Base-by-base conservation (phyloP, 2,329 filamentous ascomycete species). In the Magnaporthales sp. region DNA sequence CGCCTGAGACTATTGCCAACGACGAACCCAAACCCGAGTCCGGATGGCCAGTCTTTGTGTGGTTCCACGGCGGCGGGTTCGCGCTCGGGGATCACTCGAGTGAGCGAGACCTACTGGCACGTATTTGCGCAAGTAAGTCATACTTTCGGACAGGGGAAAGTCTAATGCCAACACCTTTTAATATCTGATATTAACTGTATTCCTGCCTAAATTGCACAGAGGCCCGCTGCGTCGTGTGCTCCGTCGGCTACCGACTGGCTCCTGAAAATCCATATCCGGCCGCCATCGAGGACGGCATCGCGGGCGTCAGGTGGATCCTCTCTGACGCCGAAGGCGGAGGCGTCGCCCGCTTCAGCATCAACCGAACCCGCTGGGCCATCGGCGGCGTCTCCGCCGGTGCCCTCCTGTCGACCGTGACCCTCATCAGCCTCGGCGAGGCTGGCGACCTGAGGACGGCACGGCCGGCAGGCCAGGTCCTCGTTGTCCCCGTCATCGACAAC, bases 241-340 rank as follows among this genome's bases (percentile, higher is more conserved):
- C 80, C 67, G 79, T 83, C 1, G 79, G 81, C 46, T 85, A 85
- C 71, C 74, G 81, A 0, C 75, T 84, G 11, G 81, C 81, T 1
- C 83, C 83, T 0, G 81, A 84, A 68, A 73, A 80, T 64, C 75
- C 75, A 10, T 83, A 80, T 67, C 82, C 83, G 0, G 73, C 70
- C 4, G 76, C 77, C 1, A 71, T 83, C 3, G 72, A 82, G 58
- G 83, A 85, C 71, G 65, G 67, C n/a, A 72, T 71, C 46, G 64
- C 70, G 7, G n/a, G n/a, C n/a, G n/a, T n/a, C n/a, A n/a, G n/a
- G n/a, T n/a, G n/a, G n/a, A n/a, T n/a, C n/a, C n/a, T n/a, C n/a
- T n/a, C n/a, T n/a, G n/a, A n/a, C n/a, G n/a, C n/a, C n/a, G n/a
- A n/a, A n/a, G n/a, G n/a, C n/a, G n/a, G n/a, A n/a, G n/a, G n/a